A percentile compares a stretch with the other conserved stretches of the same genome.
These are phyloP conservation scores for Colletotrichum musae DNA, from an alignment of 2,329 filamentous ascomycete genomes.

Conservation along the genomic window DNA sequence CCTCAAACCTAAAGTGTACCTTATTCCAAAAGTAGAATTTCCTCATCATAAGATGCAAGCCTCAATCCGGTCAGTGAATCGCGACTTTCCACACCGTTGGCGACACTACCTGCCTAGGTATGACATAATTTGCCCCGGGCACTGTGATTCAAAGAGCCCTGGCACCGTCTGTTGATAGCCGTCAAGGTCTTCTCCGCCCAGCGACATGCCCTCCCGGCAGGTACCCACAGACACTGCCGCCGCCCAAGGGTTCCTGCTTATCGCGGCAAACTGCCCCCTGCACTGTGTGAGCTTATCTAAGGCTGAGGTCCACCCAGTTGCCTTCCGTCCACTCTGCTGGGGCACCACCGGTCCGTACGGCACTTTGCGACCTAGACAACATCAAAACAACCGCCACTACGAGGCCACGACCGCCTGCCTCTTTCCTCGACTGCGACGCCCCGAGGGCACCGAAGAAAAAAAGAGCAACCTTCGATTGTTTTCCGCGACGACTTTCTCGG, in stretches of 20 bases:
- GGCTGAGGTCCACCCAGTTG: constrained; percentile 8
- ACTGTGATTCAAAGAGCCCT: neutral
- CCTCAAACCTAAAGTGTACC: too few species aligned
- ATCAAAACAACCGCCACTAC: constrained; percentile 29
- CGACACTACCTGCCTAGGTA: neutral
- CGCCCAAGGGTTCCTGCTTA: constrained; percentile 35
- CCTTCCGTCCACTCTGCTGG: constrained; percentile 5
- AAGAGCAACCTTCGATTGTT: neutral
- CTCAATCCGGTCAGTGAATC: neutral
- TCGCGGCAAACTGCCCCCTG: constrained; percentile 26
- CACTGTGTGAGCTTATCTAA: constrained; percentile 40
- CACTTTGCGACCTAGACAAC: constrained; percentile 8
- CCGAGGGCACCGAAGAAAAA: too few species aligned
- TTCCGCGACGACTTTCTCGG: neutral
- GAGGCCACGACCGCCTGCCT: too few species aligned
- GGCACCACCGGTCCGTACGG: constrained; percentile 3
- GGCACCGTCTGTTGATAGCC: constrained; percentile 16
- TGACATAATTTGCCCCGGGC: constrained; percentile 28
- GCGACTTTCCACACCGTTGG: neutral
- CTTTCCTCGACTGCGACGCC: too few species aligned
- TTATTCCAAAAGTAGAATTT: too few species aligned
- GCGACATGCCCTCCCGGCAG: constrained; percentile 4
- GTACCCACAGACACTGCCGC: constrained; percentile 11
- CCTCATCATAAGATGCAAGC: too few species aligned
- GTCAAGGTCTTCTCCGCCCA: constrained; percentile 23